These are phyloP conservation scores for Gymnopus androsaceus DNA, from an alignment of 1,284 basidiomycete species.

Conservation along the genomic window DNA sequence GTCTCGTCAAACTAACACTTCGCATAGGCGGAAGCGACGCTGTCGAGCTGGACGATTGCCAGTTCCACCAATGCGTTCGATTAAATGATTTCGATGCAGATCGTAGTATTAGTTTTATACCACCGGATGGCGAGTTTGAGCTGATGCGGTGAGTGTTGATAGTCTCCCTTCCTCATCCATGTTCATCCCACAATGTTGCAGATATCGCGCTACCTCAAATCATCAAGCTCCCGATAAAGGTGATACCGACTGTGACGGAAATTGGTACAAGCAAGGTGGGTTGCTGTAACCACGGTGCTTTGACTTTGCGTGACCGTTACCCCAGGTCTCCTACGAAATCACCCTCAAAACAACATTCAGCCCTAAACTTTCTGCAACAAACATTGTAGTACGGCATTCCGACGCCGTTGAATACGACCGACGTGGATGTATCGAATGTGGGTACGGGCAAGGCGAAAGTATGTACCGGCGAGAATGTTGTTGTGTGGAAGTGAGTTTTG, in stretches of 20 bases:
- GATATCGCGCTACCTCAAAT: constrained; percentile 94
- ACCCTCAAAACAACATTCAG: constrained; percentile 90
- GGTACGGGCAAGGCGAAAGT: constrained; percentile 95
- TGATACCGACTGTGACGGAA: constrained; percentile 93
- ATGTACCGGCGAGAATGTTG: constrained; percentile 94
- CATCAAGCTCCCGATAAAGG: constrained; percentile 90
- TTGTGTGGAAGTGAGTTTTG: constrained; percentile 91
- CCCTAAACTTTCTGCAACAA: constrained; percentile 90
- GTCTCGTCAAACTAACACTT: not conserved
- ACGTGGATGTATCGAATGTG: constrained; percentile 84
- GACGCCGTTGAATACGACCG: constrained; percentile 92
- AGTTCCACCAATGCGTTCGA: constrained; percentile 98
- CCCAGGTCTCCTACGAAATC: constrained; percentile 82
- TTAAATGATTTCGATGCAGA: constrained; percentile 92
- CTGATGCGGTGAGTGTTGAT: constrained; percentile 84
- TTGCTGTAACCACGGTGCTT: not conserved
- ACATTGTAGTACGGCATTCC: constrained; percentile 93
- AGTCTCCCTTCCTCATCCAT: not conserved
- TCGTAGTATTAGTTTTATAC: constrained; percentile 94
- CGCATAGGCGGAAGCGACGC: constrained; percentile 54
- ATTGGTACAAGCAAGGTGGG: constrained; percentile 74
- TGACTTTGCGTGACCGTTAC: not conserved
- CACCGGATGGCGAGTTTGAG: constrained; percentile 98
- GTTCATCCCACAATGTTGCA: constrained; percentile 32
- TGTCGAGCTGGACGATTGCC: constrained; percentile 96